Evolutionary conservation across 176 grass and related monocot genomes (phyloP).

Genomic region (Carex parvula): DNA sequence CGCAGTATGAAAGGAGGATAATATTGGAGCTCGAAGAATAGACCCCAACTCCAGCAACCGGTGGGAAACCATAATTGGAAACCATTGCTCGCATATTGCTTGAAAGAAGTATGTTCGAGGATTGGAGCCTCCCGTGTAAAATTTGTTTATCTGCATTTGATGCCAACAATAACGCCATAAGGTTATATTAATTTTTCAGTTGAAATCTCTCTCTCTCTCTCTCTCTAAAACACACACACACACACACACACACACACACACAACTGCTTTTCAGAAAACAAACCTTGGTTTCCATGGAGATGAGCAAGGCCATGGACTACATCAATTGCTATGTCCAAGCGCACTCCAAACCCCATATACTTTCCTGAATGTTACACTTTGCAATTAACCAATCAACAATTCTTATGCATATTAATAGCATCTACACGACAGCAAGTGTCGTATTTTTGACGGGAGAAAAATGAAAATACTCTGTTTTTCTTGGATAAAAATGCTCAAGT

Average conservation of each 20-base stretch:
- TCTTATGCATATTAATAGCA: not conserved
- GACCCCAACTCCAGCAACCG: not conserved
- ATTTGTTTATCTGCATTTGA: not conserved
- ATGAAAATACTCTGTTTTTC: too few species aligned
- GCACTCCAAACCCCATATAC: slow-evolving; percentile 39
- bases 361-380: slow-evolving; percentile 25
- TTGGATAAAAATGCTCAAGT: too few species aligned
- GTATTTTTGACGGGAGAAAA: too few species aligned
- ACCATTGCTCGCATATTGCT: slow-evolving; percentile 3
- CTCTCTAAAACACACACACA: not conserved
- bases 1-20: not conserved
- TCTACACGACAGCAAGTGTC: not conserved
- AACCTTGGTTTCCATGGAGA: slow-evolving; percentile 70
- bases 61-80: slow-evolving; percentile 14
- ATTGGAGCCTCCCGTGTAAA: not conserved
- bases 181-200: not conserved
- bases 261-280: not conserved
- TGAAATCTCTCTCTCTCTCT: not conserved
- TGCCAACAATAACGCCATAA: not conserved
- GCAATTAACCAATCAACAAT: not conserved
- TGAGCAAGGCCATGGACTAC: slow-evolving; percentile 76
- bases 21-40: not conserved
- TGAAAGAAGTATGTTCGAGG: slow-evolving; percentile 3
- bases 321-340: slow-evolving; percentile 82
- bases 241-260: not conserved